phyloP scores from a whole-genome alignment of 192 early-diverging fungal genomes.

The Linnemannia elongata region DNA sequence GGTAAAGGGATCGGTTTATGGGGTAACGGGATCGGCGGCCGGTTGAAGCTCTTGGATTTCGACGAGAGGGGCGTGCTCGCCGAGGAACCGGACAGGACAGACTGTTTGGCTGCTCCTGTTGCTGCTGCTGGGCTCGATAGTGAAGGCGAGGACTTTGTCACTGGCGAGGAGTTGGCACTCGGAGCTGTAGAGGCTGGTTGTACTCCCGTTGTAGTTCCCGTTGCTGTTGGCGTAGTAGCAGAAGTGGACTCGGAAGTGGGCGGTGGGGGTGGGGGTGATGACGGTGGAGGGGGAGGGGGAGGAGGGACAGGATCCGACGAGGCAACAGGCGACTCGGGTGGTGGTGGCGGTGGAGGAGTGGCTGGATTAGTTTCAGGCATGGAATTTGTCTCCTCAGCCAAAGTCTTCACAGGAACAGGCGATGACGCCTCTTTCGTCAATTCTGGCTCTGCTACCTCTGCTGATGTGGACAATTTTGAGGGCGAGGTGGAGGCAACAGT shows the following conservation, averaged over 20 bases:
- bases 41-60: conserved; percentile 13
- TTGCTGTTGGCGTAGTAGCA: background rate
- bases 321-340: background rate
- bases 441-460: background rate
- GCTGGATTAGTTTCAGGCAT: background rate
- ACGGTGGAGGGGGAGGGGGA: conserved; percentile 11
- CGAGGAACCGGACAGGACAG: background rate
- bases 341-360: background rate
- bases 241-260: background rate
- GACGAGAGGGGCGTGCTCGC: background rate
- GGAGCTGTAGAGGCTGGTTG: background rate
- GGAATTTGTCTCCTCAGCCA: background rate
- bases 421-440: background rate
- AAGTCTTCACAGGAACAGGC: background rate
- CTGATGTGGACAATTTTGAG: background rate
- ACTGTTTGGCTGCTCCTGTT: background rate
- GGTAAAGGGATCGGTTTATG: conserved; percentile 47
- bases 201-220: background rate
- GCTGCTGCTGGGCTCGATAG: background rate
- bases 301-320: background rate
- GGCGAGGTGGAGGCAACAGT: background rate
- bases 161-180: background rate
- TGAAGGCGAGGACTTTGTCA: conserved; percentile 9
- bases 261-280: background rate
- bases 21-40: conserved; percentile 41